Evolutionary conservation across 805 yeast genomes (phyloP), one percentile per base, ranked within the genome.

Genomic region (Maudiozyma serrabonitensis): DNA sequence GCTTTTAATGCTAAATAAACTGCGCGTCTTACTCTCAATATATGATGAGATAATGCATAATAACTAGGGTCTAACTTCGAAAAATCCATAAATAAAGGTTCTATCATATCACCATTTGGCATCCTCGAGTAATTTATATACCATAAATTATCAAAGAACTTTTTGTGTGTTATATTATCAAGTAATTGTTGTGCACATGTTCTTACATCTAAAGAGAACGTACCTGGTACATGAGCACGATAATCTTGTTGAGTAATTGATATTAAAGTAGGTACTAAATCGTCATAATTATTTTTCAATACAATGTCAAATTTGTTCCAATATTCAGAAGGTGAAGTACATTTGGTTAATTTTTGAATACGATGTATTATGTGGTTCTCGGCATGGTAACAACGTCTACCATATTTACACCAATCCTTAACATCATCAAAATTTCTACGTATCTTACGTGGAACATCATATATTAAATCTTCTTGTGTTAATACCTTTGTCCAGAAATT

Each of bases 1-100:
- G 31, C 19, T 28, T 9, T 9, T 28, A 28, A 28, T 28, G 12
- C 9, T 28, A 11, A 3, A 11, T 28, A 8, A 6, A 28, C 32
- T 9, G 32, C 12, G 2, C 6, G 9, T 28, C 32, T 28, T 28
- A 28, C 32, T 28, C 32, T 28, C 12, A 28, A 28, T 9, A 28
- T 6, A 28, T 28, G 32, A 28, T 8, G 32, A 28, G 32, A 4
- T 11, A 28, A 28, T 28, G 12, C 12, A 28, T 28, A 8, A 28
- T 4, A 28, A 28, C 32, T 28, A 28, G 32, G 32, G 12, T 52
- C 54, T 2, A 52, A 39, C 1, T 43, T 38, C 16, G 44, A 25
- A 15, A 46, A 23, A 6, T 37, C 28, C 25, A 49, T 15, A 1
- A 49, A 28, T 4, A 48, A 4, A 3, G 26, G 23, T 25, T 49